These are phyloP conservation scores for Agaricus subrufescens DNA, from an alignment of 768 basidiomycete genomes.

Conservation along the genomic window DNA sequence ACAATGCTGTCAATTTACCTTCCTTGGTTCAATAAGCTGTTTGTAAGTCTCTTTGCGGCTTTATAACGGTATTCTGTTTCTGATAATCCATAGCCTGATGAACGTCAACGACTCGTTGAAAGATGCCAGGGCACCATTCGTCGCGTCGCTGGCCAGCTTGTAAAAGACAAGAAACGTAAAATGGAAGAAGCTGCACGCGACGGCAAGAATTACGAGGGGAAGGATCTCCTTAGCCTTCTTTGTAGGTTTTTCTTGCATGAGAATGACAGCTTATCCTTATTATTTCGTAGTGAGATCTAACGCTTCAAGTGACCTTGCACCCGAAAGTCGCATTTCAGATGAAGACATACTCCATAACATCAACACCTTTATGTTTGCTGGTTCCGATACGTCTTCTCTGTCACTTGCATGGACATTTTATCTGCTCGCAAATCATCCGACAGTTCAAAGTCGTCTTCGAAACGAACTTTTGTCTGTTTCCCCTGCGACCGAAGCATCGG, in stretches of 20 bases:
- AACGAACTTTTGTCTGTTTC: slow-evolving; percentile 54
- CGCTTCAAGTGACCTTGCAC: slow-evolving; percentile 60
- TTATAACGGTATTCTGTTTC: not conserved
- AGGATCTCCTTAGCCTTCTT: slow-evolving; percentile 74
- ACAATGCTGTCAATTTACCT: slow-evolving; percentile 51
- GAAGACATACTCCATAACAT: slow-evolving; percentile 83
- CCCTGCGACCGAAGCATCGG: slow-evolving; percentile 34
- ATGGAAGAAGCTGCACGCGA: slow-evolving; percentile 54
- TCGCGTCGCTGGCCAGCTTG: slow-evolving; percentile 66
- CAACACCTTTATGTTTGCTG: slow-evolving; percentile 88
- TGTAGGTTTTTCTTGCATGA: slow-evolving; percentile 37
- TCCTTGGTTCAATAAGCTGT: slow-evolving; percentile 48
- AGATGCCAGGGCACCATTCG: slow-evolving; percentile 60
- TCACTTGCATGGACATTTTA: slow-evolving; percentile 83
- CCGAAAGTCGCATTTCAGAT: slow-evolving; percentile 76
- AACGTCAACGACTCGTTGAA: slow-evolving; percentile 41
- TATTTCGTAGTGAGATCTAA: slow-evolving; percentile 72
- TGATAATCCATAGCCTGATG: slow-evolving; percentile 42
- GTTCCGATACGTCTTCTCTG: slow-evolving; percentile 83
- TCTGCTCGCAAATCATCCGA: slow-evolving; percentile 63
- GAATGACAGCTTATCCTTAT: not conserved
- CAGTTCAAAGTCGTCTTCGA: slow-evolving; percentile 66
- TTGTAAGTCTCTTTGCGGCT: slow-evolving; percentile 37
- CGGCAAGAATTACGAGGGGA: slow-evolving; percentile 50
- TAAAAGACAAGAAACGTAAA: slow-evolving; percentile 76